A percentile compares a stretch with the other conserved stretches of the same genome.
Conservation (phyloP, 2,329 filamentous ascomycete species). For the Pestalotiopsis sp. region DNA sequence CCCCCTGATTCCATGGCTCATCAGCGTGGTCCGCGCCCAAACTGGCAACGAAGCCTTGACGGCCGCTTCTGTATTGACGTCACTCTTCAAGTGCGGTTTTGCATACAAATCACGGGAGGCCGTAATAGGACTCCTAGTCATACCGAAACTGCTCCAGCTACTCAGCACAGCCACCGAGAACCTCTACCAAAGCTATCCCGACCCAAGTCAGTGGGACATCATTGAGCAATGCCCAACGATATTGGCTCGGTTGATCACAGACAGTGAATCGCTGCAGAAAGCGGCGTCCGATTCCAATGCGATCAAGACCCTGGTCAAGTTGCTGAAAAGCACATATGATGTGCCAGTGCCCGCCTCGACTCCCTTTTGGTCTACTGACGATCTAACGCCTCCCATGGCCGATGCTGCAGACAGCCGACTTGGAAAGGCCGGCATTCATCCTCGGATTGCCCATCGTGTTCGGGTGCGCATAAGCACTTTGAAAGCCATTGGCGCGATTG, state of each 20-base stretch:
- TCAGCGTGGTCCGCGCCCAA: constrained; percentile 63
- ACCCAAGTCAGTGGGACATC: constrained; percentile 38
- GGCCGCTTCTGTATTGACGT: constrained; percentile 70
- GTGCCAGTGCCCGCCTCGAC: constrained; percentile 38
- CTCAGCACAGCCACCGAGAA: constrained; percentile 55
- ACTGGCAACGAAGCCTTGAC: constrained; percentile 64
- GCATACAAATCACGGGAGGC: constrained; percentile 65
- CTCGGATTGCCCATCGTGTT: constrained; percentile 68
- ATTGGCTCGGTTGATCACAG: constrained; percentile 76
- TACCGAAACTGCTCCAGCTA: constrained; percentile 71
- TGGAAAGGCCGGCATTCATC: constrained; percentile 63
- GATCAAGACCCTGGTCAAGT: constrained; percentile 46
- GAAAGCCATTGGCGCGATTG: constrained; percentile 79
- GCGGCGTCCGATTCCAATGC: constrained; percentile 71
- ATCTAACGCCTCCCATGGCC: constrained; percentile 33
- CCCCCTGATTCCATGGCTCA: constrained; percentile 73
- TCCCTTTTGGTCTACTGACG: constrained; percentile 39
- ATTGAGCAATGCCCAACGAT: constrained; percentile 75
- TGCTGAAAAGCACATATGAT: constrained; percentile 55
- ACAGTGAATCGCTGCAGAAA: constrained; percentile 79
- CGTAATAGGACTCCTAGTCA: constrained; percentile 66
- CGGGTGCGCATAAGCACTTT: constrained; percentile 76
- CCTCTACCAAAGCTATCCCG: constrained; percentile 31
- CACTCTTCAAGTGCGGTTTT: constrained; percentile 69
- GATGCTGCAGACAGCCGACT: constrained; percentile 48